Evolutionary conservation across 306 rosid species (phyloP), one percentile per base, ranked within the genome.

Genomic region (Gillenia trifoliata): DNA sequence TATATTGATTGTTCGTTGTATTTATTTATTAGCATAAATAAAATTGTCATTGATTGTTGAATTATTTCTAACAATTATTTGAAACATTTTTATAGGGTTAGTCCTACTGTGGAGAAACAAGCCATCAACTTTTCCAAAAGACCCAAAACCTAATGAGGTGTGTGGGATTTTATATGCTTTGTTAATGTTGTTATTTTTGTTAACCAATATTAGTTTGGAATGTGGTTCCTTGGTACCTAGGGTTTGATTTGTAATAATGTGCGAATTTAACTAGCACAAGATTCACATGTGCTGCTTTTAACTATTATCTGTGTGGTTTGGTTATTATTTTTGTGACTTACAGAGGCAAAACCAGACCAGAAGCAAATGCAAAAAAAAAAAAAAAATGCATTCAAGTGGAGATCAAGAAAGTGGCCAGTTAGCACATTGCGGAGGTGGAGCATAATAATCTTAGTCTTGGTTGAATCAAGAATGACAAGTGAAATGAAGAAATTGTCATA

Each of bases 81-180:
- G 62, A 43, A 50, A 50, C 61, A 69, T 30, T 50, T 49, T 50
- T 69, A 69, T 30, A 30, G 26, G 11, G 31, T 49, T 69, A 20
- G 73, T 69, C 73, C 73, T 10, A 69, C 73, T 20, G 17, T 50
- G 73, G 55, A 50, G 62, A 69, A 69, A 69, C 29, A 69, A 69
- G 73, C 73, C 6, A 69, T 69, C 45, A 69, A 54, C 62, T 69
- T 69, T 30, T 57, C 73, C 17, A 30, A 69, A 50, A 30, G 12
- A 20, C 61, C 72, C 40, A 47, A 11, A 45, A 17, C 72, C 8
- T 47, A 28, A 47, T 15, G 40, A 19, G 34, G 38, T 68, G 60
- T 28, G 12, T n/a, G 40, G 54, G 20, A 45, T 20, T 23, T 28
- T 11, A 25, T 0, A 9, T 55, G 12, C 30, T 56, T 9, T 56